A percentile compares a stretch with the other conserved stretches of the same genome.
Conservation (phyloP, 2,329 filamentous ascomycete genomes). For the Sclerotinia trifoliorum region DNA sequence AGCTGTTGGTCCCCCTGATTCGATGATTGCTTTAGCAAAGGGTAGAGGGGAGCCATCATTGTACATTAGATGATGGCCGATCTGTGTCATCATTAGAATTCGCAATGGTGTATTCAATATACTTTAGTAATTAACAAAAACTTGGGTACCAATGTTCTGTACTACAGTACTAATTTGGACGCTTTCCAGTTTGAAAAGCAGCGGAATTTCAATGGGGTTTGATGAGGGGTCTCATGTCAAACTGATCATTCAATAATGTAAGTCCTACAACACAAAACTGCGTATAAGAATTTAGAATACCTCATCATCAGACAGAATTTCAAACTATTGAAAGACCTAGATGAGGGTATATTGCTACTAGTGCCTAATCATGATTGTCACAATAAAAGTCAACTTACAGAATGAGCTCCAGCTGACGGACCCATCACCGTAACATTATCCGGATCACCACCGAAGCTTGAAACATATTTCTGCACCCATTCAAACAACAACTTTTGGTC, state of each 20-base stretch:
- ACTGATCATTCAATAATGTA: not conserved
- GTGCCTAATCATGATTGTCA: not conserved
- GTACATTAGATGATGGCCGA: constrained; percentile 66
- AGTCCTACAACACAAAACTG: not conserved
- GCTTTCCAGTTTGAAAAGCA: not conserved
- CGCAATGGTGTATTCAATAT: not conserved
- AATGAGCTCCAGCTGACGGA: constrained; percentile 61
- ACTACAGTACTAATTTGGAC: not conserved
- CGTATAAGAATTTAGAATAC: no score
- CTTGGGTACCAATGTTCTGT: not conserved
- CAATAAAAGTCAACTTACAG: constrained; percentile 43
- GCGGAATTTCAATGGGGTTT: not conserved
- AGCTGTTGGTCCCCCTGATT: constrained; percentile 57
- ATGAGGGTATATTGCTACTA: not conserved
- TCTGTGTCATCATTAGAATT: constrained; percentile 42
- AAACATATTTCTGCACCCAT: constrained; percentile 62
- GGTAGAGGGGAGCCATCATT: constrained; percentile 42
- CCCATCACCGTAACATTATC: constrained; percentile 61
- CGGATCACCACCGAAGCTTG: constrained; percentile 58
- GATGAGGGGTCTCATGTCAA: not conserved
- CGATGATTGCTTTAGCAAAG: constrained; percentile 55
- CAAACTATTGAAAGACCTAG: not conserved
- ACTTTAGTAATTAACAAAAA: no score
- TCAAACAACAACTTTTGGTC: constrained; percentile 59
- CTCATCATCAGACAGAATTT: not conserved